Base-by-base conservation (phyloP, 805 yeast genomes). In the Saccharomycopsis sp. region DNA sequence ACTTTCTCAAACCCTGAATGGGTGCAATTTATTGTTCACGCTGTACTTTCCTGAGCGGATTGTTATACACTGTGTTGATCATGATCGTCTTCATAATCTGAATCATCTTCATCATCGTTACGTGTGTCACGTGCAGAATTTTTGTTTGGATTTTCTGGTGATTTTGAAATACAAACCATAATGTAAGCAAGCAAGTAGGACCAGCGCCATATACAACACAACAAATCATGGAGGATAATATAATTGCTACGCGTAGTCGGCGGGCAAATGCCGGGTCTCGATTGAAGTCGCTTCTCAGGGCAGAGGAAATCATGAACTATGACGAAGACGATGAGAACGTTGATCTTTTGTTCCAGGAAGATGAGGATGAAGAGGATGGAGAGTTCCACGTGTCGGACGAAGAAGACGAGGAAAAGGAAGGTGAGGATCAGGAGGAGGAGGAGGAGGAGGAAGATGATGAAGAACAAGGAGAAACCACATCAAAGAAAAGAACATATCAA, bases 201-300 rank as follows among this genome's bases (percentile, higher is more conserved):
- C n/a, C n/a, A n/a, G n/a, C n/a, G n/a, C n/a, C n/a, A n/a, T n/a
- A n/a, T n/a, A n/a, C n/a, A n/a, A n/a, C n/a, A n/a, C n/a, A n/a
- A n/a, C n/a, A n/a, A 25, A 25, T 10, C 27, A 6, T 36, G 17
- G 72, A 66, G 27, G 80, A 77, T 34, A 69, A 74, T 52, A 67
- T 86, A 42, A 80, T 81, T 51, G 75, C 82, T 16, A 80, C 94
- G 3, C 71, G 96, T 47, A 63, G 75, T 46, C 68, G 85, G 49
- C 74, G 98, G 41, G 60, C 86, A 33, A 92, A 89, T 61, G 98
- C 98, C 1, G 98, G 98, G 12, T 80, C 84, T 39, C 68, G 92
- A 41, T 65, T 92, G 56, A 74, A 75, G 52, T 75, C 76, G 42
- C 68, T 92, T 45, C 63, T 92, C 15, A 81, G 77, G 44, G 69